A percentile compares a stretch with the other conserved stretches of the same genome.
Conservation (phyloP, 208 protist genomes). For the Leishmania major region DNA sequence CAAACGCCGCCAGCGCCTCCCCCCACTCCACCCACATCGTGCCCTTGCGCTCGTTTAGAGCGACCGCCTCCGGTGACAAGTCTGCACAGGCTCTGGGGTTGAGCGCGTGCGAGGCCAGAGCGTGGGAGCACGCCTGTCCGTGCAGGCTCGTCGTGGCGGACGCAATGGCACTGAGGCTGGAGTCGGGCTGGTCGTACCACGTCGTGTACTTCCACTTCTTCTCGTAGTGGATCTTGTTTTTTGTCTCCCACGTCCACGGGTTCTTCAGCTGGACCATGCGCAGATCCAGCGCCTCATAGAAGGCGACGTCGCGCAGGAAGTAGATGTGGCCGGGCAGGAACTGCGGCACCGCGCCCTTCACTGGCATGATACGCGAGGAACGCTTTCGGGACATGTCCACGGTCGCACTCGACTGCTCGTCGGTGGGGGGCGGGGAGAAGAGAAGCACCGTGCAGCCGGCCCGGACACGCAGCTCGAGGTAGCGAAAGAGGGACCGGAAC, state of each 20-base stretch:
- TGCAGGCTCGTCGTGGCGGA: neutral
- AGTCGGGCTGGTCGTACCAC: constrained; percentile 61
- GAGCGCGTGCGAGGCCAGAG: neutral
- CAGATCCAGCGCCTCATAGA: constrained; percentile 50
- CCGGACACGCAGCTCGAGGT: constrained; percentile 31
- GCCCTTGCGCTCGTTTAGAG: constrained; percentile 33
- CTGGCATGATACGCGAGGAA: constrained; percentile 30
- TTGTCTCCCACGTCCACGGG: constrained; percentile 54
- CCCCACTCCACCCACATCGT: constrained; percentile 83
- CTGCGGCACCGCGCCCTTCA: constrained; percentile 34
- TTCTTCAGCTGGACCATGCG: constrained; percentile 63
- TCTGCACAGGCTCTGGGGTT: neutral
- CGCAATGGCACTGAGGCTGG: constrained; percentile 26
- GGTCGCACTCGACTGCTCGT: constrained; percentile 15
- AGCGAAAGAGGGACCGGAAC: constrained; percentile 28
- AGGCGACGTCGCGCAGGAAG: constrained; percentile 54
- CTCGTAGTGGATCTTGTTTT: constrained; percentile 15
- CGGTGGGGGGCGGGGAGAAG: constrained; percentile 32
- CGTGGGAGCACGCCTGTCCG: neutral
- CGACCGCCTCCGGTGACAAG: constrained; percentile 23
- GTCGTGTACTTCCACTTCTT: constrained; percentile 51
- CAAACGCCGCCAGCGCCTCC: constrained; percentile 67
- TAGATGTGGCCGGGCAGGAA: constrained; percentile 75
- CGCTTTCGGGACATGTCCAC: constrained; percentile 24
- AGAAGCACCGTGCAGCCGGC: constrained; percentile 37